Percentiles rank a stretch among this genome's conserved stretches.
phyloP scores from a whole-genome alignment of 2,329 filamentous ascomycete species.

The Diaporthe aspalathi region DNA sequence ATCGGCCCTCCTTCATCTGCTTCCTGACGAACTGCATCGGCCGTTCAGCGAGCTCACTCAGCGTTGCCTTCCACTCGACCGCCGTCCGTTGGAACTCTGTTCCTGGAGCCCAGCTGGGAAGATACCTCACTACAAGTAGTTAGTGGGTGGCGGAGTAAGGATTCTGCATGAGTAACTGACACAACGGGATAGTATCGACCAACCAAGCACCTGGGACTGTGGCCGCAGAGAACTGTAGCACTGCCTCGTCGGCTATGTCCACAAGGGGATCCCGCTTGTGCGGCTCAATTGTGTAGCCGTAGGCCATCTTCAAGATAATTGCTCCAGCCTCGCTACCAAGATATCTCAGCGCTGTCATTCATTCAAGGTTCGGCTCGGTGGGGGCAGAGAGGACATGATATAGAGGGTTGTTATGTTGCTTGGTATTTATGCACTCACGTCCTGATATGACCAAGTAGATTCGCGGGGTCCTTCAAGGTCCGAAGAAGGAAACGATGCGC shows the following conservation, averaged over 20 bases:
- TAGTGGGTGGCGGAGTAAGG: not conserved
- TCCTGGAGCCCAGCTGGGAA: conserved; percentile 49
- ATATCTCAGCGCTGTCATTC: not conserved
- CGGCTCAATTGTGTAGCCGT: conserved; percentile 49
- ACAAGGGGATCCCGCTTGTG: conserved; percentile 48
- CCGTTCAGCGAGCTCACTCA: conserved; percentile 40
- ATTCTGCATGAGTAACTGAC: not conserved
- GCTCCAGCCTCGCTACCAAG: conserved; percentile 26
- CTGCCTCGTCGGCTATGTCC: conserved; percentile 45
- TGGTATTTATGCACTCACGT: not conserved
- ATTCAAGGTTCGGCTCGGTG: not conserved
- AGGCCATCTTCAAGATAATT: conserved; percentile 43
- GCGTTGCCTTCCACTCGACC: conserved; percentile 42
- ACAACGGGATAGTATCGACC: conserved; percentile 48
- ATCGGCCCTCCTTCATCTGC: conserved; percentile 22
- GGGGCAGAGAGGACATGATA: not conserved
- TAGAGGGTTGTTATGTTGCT: not conserved
- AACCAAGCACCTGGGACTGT: conserved; percentile 48
- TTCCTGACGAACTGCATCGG: conserved; percentile 48
- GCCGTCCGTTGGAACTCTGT: conserved; percentile 47
- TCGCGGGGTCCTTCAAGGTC: conserved; percentile 10
- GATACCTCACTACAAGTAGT: conserved; percentile 46
- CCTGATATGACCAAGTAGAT: conserved; percentile 15
- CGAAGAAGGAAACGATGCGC: conserved; percentile 29
- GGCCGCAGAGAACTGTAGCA: conserved; percentile 46